Evolutionary conservation across 2,329 filamentous ascomycete genomes (phyloP).

Genomic region (Pyrenophora tritici-repentis): DNA sequence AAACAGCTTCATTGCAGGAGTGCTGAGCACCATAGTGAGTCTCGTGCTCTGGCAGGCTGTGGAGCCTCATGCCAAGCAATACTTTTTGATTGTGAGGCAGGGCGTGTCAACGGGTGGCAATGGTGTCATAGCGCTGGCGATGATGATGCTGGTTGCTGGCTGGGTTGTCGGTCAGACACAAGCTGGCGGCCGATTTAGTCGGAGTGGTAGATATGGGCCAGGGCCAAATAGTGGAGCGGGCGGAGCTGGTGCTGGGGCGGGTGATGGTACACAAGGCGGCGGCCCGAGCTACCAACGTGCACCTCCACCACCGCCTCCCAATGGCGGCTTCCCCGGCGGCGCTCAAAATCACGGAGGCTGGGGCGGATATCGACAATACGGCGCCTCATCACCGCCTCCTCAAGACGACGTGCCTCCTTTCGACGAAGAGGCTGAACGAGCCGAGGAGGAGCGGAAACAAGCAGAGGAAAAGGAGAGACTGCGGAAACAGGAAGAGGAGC

Average conservation of each 20-base stretch:
- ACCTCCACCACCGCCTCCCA: constrained; percentile 35
- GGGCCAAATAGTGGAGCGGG: constrained; percentile 39
- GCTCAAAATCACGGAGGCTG: constrained; percentile 41
- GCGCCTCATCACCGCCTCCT: constrained; percentile 37
- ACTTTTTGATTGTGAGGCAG: constrained; percentile 72
- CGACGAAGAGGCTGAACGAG: constrained; percentile 48
- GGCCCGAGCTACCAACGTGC: constrained; percentile 38
- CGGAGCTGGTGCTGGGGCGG: constrained; percentile 40
- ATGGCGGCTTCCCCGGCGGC: constrained; percentile 40
- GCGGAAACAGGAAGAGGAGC: constrained; percentile 25
- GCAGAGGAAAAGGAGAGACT: constrained; percentile 45
- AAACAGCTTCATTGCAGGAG: constrained; percentile 90
- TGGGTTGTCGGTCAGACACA: constrained; percentile 76
- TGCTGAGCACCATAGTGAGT: constrained; percentile 73
- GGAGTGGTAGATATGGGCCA: constrained; percentile 29
- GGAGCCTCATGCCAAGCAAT: constrained; percentile 73
- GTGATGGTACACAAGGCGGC: constrained; percentile 27
- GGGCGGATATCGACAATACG: constrained; percentile 40
- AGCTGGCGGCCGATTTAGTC: constrained; percentile 51
- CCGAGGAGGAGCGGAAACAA: constrained; percentile 62
- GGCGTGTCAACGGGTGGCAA: constrained; percentile 62
- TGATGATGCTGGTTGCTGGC: constrained; percentile 74
- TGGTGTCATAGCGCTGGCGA: constrained; percentile 72
- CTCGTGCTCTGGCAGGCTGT: constrained; percentile 75
- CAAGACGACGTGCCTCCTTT: constrained; percentile 38